Percentiles rank a stretch among this genome's conserved stretches.
phyloP scores from a whole-genome alignment of 106 monocot genomes.

The Dioscorea zingiberensis region DNA sequence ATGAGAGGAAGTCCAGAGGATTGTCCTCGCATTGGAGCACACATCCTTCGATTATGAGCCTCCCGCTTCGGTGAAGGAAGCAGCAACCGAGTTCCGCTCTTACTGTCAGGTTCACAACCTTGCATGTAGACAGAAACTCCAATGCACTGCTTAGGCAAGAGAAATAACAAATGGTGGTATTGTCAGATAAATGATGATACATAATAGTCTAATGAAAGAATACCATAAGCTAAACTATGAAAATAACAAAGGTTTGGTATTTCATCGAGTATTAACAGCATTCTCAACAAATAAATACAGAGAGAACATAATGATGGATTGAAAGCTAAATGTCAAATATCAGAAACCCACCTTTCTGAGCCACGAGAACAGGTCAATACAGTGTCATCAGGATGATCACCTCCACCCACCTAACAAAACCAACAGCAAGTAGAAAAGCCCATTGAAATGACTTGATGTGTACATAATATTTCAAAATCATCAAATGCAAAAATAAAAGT shows the following conservation, averaged over 20 bases:
- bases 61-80: slow-evolving; percentile 80
- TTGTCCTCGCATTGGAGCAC: slow-evolving; percentile 91
- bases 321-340: no score
- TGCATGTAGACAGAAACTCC: slow-evolving; percentile 91
- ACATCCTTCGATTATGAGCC: slow-evolving; percentile 79
- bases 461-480: background rate
- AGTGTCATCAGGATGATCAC: slow-evolving; percentile 82
- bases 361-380: slow-evolving; percentile 90
- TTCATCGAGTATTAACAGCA: no score
- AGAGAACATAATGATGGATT: no score
- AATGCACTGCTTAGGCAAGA: slow-evolving; percentile 51
- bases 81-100: slow-evolving; percentile 92
- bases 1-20: slow-evolving; percentile 88
- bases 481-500: no score
- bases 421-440: background rate
- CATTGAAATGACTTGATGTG: background rate
- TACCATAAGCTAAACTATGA: no score
- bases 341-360: slow-evolving; percentile 59
- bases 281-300: no score
- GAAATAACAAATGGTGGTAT: background rate
- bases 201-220: no score
- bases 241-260: no score
- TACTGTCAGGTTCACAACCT: slow-evolving; percentile 81
- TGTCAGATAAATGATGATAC: no score
- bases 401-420: slow-evolving; percentile 75